Evolutionary conservation across 371 early-diverging fungal genomes (phyloP).

Genomic region (Actinomortierella wolfii): DNA sequence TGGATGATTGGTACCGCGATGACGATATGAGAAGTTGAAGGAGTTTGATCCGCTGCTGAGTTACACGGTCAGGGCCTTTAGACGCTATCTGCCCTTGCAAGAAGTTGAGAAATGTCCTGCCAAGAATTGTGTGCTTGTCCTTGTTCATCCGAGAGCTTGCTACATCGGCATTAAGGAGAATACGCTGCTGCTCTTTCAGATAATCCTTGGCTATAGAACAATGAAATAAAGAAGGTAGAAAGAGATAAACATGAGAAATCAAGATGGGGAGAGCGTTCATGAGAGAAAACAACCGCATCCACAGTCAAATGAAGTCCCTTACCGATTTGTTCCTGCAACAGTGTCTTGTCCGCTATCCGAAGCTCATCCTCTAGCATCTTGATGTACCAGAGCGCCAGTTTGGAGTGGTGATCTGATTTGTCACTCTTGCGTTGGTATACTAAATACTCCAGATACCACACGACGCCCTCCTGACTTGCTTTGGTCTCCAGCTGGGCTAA

Average conservation of each 20-base stretch:
- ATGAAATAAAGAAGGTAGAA: not conserved
- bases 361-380: conserved; percentile 49
- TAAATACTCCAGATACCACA: conserved; percentile 63
- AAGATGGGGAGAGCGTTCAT: too few species aligned
- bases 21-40: conserved; percentile 18
- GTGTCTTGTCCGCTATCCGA: conserved; percentile 13
- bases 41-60: conserved; percentile 19
- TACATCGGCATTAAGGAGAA: conserved; percentile 41
- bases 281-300: too few species aligned
- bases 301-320: too few species aligned
- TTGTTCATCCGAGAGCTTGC: too few species aligned
- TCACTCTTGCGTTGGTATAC: conserved; percentile 56
- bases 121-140: not conserved
- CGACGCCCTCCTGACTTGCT: conserved; percentile 47
- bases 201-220: conserved; percentile 15
- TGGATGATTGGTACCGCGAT: conserved; percentile 3
- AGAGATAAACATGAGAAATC: too few species aligned
- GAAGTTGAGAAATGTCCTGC: conserved; percentile 15
- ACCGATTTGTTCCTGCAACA: conserved; percentile 40
- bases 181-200: conserved; percentile 35
- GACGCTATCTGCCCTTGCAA: conserved; percentile 5
- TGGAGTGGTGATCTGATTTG: conserved; percentile 53
- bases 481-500: conserved; percentile 50
- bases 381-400: conserved; percentile 57
- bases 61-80: conserved; percentile 11